Evolutionary conservation across 129 eudicot genomes (phyloP), one percentile per base, ranked within the genome.

Genomic region (Cynara cardunculus): DNA sequence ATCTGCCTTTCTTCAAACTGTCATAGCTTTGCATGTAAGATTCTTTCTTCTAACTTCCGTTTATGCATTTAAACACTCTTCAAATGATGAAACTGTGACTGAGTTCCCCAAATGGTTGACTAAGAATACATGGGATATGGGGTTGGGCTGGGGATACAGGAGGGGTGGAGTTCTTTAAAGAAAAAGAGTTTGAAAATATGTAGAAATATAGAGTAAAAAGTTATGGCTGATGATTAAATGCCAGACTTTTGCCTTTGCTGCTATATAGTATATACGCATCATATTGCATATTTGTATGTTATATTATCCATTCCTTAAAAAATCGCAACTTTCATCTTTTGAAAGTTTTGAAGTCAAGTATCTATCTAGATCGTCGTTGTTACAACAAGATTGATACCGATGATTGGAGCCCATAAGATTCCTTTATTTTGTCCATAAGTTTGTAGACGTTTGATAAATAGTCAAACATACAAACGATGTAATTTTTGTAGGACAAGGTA

Each of bases 11-110:
- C 67, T 93, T 59, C 99, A 96, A 74, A 85, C 98, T 9, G 85
- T 93, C 86, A 88, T 96, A 59, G 90, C 99, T 34, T 87, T 92
- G 73, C 99, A 96, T 82, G 99, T 93, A 92, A 83, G 78, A 10
- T n/a, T 69, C 79, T 11, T 10, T 19, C 18, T 67, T 35, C 69
- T 80, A 31, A 65, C 21, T 26, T 27, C 61, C 25, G 25, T 24
- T 81, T 66, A 19, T 46, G 16, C 27, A 65, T 81, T 81, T 73
- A 19, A 64, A 64, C 26, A 64, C 69, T 7, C 69, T 64, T 8
- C 69, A 19, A 19, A 56, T 62, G 14, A 59, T 34, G 35, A 70
- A 71, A 59, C 34, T 25, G 18, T 80, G 61, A 71, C 71, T 28
- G 22, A 31, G 53, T 71, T 18, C 67, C 13, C 6, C n/a, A 5